Evolutionary conservation across 1,284 basidiomycete species (phyloP).

Genomic region (Anthracocystis walkeri): DNA sequence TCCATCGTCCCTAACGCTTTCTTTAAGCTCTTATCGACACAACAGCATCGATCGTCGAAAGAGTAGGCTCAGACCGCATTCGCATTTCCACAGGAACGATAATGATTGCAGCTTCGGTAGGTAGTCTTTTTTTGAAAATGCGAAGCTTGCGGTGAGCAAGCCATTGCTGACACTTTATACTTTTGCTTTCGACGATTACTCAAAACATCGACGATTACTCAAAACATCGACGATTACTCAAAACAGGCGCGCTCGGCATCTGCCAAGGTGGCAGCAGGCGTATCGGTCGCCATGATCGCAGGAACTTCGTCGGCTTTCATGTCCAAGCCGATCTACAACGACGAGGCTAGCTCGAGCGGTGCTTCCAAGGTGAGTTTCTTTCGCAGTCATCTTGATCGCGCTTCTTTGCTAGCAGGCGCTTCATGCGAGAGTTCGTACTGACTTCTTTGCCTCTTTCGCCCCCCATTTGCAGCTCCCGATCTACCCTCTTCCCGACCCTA

Average conservation of each 20-base stretch:
- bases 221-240: no score
- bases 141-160: no score
- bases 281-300: conserved; percentile 21
- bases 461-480: conserved; percentile 43
- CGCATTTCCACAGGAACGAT: not conserved
- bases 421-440: not conserved
- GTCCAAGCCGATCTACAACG: conserved; percentile 37
- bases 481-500: conserved; percentile 53
- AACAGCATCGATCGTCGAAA: not conserved
- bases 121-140: not conserved
- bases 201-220: no score
- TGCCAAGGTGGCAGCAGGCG: conserved; percentile 35
- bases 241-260: conserved; percentile 27
- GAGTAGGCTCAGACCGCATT: not conserved
- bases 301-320: conserved; percentile 28
- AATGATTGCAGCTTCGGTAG: conserved; percentile 43
- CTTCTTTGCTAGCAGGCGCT: not conserved
- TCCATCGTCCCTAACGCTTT: not conserved
- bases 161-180: conserved; percentile 9
- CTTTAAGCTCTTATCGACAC: not conserved
- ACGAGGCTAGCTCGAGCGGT: conserved; percentile 27
- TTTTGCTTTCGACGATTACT: not conserved
- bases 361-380: conserved; percentile 32
- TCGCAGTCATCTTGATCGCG: not conserved
- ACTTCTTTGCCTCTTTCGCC: not conserved